Conservation (phyloP, 305 asterid species). For the Rubia occidens region DNA sequence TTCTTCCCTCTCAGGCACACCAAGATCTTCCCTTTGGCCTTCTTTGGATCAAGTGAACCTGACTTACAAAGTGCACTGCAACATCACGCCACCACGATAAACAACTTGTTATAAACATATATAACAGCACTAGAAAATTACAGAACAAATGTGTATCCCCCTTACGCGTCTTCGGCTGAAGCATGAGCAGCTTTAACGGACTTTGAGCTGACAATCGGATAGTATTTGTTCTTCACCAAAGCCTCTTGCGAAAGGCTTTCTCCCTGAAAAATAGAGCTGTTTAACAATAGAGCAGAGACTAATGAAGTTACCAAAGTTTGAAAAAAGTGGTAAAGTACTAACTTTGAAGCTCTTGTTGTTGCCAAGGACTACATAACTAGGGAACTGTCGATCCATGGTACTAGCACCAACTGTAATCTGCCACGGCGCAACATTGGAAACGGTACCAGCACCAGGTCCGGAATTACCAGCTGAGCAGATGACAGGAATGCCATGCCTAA, state of each 20-base stretch:
- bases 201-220: constrained; percentile 40
- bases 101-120: neutral
- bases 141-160: too few species aligned
- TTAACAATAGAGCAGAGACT: too few species aligned
- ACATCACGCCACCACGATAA: neutral
- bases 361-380: constrained; percentile 48
- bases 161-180: constrained; percentile 57
- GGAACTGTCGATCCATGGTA: constrained; percentile 71
- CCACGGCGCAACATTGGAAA: constrained; percentile 78
- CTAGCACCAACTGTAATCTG: constrained; percentile 81
- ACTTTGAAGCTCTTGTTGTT: constrained; percentile 43
- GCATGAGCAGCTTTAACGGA: constrained; percentile 48
- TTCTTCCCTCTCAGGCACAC: constrained; percentile 73
- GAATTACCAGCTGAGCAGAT: constrained; percentile 88
- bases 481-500: constrained; percentile 58
- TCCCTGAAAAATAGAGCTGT: constrained; percentile 68
- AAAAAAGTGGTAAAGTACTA: too few species aligned
- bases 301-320: too few species aligned
- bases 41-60: constrained; percentile 59
- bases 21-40: constrained; percentile 70
- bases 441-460: constrained; percentile 35
- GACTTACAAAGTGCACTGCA: constrained; percentile 60
- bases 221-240: constrained; percentile 39
- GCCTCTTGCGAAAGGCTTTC: constrained; percentile 58
- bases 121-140: too few species aligned